Evolutionary conservation across 108 stramenopile genomes (phyloP).

Genomic region (Skeletonema marinoi): DNA sequence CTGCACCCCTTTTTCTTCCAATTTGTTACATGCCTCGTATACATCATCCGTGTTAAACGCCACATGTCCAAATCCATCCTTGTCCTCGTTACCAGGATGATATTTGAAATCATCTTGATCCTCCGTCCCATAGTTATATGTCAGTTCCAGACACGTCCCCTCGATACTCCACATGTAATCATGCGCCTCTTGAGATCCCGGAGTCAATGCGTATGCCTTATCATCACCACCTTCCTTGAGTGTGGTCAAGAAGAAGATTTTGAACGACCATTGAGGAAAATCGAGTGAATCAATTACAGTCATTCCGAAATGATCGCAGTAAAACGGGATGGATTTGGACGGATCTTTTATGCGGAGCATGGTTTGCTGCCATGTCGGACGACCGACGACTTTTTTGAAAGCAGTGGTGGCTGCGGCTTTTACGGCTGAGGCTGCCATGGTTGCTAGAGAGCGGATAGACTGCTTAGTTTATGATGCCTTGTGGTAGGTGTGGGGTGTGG

Average conservation of each 20-base stretch:
- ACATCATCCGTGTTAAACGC: slow-evolving; percentile 96
- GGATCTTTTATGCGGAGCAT: slow-evolving; percentile 88
- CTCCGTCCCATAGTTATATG: slow-evolving; percentile 95
- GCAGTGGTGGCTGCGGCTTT: not conserved
- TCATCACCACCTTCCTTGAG: slow-evolving; percentile 64
- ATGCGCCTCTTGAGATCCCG: slow-evolving; percentile 82
- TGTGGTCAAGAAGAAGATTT: slow-evolving; percentile 77
- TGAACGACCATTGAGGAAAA: slow-evolving; percentile 81
- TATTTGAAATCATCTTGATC: slow-evolving; percentile 74
- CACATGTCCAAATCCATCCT: slow-evolving; percentile 97
- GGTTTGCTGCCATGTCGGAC: slow-evolving; percentile 91
- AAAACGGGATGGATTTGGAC: slow-evolving; percentile 67
- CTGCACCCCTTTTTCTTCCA: slow-evolving; percentile 74
- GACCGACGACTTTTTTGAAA: slow-evolving; percentile 56
- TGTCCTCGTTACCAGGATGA: slow-evolving; percentile 94
- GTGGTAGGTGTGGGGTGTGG: too few species aligned
- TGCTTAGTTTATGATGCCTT: too few species aligned
- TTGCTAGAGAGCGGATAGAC: too few species aligned
- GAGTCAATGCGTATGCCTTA: slow-evolving; percentile 54
- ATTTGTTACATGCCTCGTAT: slow-evolving; percentile 83
- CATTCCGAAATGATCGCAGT: slow-evolving; percentile 75
- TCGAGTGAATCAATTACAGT: slow-evolving; percentile 81
- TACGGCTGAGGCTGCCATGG: not conserved
- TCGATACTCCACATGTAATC: slow-evolving; percentile 87
- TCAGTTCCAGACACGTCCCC: slow-evolving; percentile 79